A percentile compares a stretch with the other conserved stretches of the same genome.
Conservation (phyloP, 441 rosid genomes). For the Iberis amara region DNA sequence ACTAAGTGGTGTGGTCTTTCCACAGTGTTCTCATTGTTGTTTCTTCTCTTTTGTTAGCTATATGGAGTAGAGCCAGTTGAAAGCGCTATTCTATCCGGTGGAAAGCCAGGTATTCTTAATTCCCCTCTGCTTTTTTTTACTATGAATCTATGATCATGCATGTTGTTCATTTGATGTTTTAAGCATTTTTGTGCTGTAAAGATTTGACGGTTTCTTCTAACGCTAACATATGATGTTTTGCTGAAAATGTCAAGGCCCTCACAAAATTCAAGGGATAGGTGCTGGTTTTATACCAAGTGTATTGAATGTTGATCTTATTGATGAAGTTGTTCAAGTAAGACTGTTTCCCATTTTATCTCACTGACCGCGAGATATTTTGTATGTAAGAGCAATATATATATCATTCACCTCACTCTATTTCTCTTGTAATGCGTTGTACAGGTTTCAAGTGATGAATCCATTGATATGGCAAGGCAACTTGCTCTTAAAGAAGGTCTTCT, state of each 20-base stretch:
- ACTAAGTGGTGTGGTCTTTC: neutral
- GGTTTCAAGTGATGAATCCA: constrained; percentile 72
- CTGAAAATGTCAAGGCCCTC: constrained; percentile 50
- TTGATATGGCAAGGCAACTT: constrained; percentile 70
- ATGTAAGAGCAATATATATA: neutral
- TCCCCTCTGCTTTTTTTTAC: neutral
- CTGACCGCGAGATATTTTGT: neutral
- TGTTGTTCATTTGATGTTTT: neutral
- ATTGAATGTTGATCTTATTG: constrained; percentile 53
- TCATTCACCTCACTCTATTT: neutral
- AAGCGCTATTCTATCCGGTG: constrained; percentile 70
- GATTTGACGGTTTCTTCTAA: neutral
- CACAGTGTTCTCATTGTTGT: neutral
- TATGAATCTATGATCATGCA: neutral
- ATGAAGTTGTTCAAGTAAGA: constrained; percentile 77
- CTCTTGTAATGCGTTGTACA: constrained; percentile 21
- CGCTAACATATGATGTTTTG: constrained; percentile 16
- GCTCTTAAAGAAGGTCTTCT: constrained; percentile 81
- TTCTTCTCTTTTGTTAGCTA: constrained; percentile 36
- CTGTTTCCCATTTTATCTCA: neutral
- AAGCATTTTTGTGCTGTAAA: neutral
- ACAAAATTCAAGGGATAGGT: constrained; percentile 90
- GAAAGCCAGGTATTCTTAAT: constrained; percentile 64
- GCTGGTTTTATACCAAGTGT: constrained; percentile 83
- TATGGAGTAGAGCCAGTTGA: constrained; percentile 79